Evolutionary conservation across 2,329 filamentous ascomycete genomes (phyloP), one percentile per base, ranked within the genome.

Genomic region (Phaeosphaeriaceae sp.): DNA sequence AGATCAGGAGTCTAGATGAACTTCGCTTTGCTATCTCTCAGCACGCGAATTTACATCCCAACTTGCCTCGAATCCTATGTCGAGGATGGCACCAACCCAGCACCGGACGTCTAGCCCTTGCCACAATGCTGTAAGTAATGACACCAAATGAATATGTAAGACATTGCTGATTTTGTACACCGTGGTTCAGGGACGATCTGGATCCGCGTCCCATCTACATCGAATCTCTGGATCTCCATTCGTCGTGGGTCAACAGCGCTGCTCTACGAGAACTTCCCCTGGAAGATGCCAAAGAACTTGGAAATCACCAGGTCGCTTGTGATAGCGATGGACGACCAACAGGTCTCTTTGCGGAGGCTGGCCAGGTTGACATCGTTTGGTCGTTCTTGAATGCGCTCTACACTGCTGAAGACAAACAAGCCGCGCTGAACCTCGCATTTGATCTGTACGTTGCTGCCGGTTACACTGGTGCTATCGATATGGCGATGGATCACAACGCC

Each of bases 381-480:
- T 82, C 83, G 55, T 80, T 81, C 65, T 68, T 85, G 23, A 81
- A 82, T 9, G 68, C 66, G 13, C 77, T 81, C 3, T 80, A 82
- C 1, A 76, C 77, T 3, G 74, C 81, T 60, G 77, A 79, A 23
- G 82, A 84, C 63, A 79, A 83, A 47, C 65, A 79, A 5, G 75
- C 70, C 8, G 80, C 82, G 2, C 71, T 85, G n/a, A 65, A 67
- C 30, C 75, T 71, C 1, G 83, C 83, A 1, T 75, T 85, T 28
- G 59, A 72, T 1, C 78, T 79, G 6, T 85, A 84, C 67, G 79
- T 76, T 52, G 73, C 76, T 2, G 74, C 75, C 2, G 84, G 84
- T 3, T 85, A 85, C 68, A 85, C 84, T 3, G 83, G 83, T 2
- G 60, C 84, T 32, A 74, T 85, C 13, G 84, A 86, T 62, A 85